Percentiles rank a stretch among this genome's conserved stretches.
Conservation (phyloP, 23 red algal species). For the Pyropia haitanensis region DNA sequence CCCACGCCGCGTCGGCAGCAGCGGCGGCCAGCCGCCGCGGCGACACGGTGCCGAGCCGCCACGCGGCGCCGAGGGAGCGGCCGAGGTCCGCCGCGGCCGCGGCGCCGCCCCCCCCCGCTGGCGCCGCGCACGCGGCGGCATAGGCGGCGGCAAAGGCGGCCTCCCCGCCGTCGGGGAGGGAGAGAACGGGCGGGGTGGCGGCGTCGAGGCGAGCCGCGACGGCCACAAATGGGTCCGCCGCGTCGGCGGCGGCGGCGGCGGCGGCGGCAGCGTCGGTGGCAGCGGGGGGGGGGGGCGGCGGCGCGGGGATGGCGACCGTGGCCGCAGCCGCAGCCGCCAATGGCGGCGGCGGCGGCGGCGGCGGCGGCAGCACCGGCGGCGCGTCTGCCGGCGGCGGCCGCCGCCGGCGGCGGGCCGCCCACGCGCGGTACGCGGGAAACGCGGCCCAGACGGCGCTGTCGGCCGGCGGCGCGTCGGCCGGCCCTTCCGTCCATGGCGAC, state of each 20-base stretch:
- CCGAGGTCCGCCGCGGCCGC: constrained; percentile 18
- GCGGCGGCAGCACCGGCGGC: too few relatives aligned
- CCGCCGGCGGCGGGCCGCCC: too few relatives aligned
- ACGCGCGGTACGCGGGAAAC: too few relatives aligned
- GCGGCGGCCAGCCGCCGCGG: constrained; percentile 13
- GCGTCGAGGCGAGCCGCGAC: background rate
- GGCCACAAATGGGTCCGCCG: background rate
- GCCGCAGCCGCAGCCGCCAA: too few relatives aligned
- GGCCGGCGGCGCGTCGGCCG: too few relatives aligned
- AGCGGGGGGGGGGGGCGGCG: background rate
- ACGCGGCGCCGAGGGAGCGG: constrained; percentile 23
- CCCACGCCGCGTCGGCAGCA: constrained; percentile 10
- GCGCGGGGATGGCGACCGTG: background rate
- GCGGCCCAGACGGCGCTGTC: too few relatives aligned
- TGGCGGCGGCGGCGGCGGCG: too few relatives aligned
- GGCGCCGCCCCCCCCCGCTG: background rate
- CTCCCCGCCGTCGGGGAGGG: background rate
- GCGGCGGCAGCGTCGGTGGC: background rate
- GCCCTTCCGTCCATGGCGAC: too few relatives aligned
- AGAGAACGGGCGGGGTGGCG: background rate
- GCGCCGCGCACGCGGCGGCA: background rate
- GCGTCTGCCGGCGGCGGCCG: too few relatives aligned
- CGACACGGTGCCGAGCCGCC: constrained; percentile 28
- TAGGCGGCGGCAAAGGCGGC: background rate
- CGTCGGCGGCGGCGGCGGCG: background rate